These are phyloP conservation scores for Nevesoporus exiguus DNA, from an alignment of 768 basidiomycete genomes.

Conservation along the genomic window DNA sequence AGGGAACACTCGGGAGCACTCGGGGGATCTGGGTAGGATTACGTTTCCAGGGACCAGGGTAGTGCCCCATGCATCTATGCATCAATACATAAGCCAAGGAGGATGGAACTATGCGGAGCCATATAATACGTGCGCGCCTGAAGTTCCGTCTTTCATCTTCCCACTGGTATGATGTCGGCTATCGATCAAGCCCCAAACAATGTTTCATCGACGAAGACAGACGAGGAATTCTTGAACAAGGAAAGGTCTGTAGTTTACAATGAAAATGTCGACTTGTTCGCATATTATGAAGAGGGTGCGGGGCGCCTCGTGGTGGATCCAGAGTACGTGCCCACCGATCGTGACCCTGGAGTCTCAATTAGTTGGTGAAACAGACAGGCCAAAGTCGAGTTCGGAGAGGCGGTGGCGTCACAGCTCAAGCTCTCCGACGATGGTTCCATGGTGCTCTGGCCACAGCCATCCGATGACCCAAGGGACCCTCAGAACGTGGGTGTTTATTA, in stretches of 20 bases:
- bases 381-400: constrained; percentile 46
- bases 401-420: constrained; percentile 44
- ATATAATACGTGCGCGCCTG: too few species aligned
- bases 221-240: constrained; percentile 4
- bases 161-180: background rate
- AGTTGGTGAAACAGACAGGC: constrained; percentile 37
- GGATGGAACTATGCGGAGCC: background rate
- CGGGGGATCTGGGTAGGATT: too few species aligned
- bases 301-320: constrained; percentile 64
- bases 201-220: background rate
- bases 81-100: background rate
- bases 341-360: background rate
- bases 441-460: constrained; percentile 55
- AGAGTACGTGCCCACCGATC: constrained; percentile 35
- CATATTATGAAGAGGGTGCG: constrained; percentile 52
- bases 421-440: constrained; percentile 42
- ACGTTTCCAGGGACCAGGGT: too few species aligned
- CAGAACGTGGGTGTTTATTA: constrained; percentile 42
- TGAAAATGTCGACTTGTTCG: constrained; percentile 32
- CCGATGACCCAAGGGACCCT: constrained; percentile 47
- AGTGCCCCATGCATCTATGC: background rate
- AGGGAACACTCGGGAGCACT: too few species aligned
- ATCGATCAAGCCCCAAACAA: background rate
- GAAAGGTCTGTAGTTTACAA: background rate
- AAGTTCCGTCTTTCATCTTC: background rate